Evolutionary conservation across 2,329 filamentous ascomycete genomes (phyloP).

Genomic region (Xylaria arbuscula): DNA sequence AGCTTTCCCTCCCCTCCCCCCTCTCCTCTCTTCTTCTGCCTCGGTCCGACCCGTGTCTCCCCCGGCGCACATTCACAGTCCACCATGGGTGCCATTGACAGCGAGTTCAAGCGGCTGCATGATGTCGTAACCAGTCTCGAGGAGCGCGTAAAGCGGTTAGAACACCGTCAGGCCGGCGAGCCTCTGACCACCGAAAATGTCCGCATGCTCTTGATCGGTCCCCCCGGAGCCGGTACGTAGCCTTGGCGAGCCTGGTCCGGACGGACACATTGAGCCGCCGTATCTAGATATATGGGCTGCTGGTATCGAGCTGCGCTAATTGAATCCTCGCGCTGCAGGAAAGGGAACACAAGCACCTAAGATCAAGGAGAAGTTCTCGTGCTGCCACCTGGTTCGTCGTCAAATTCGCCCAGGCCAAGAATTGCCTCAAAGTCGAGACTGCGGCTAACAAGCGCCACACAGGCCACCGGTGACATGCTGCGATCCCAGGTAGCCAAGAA

Average conservation of each 20-base stretch:
- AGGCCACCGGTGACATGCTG: slow-evolving; percentile 99
- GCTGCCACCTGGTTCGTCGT: slow-evolving; percentile 92
- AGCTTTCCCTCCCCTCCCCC: slow-evolving; percentile 37
- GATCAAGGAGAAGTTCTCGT: slow-evolving; percentile 97
- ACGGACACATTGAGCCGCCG: slow-evolving; percentile 7
- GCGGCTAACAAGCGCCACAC: slow-evolving; percentile 24
- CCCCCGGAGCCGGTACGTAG: slow-evolving; percentile 90
- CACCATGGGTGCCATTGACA: slow-evolving; percentile 88
- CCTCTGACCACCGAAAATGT: slow-evolving; percentile 72
- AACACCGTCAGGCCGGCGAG: slow-evolving; percentile 74
- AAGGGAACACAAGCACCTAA: slow-evolving; percentile 98
- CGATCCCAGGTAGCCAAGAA: slow-evolving; percentile 98
- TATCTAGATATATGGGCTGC: not conserved
- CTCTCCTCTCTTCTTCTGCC: slow-evolving; percentile 26
- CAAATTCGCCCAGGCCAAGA: slow-evolving; percentile 28
- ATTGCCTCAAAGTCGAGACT: slow-evolving; percentile 34
- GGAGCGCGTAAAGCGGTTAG: slow-evolving; percentile 85
- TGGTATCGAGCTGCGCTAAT: slow-evolving; percentile 39
- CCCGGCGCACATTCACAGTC: slow-evolving; percentile 36
- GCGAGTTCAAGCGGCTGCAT: slow-evolving; percentile 86
- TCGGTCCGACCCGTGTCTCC: slow-evolving; percentile 46
- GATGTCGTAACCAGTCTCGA: slow-evolving; percentile 86
- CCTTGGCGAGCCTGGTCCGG: slow-evolving; percentile 18
- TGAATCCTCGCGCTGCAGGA: slow-evolving; percentile 64
- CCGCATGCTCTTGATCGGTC: slow-evolving; percentile 97